Evolutionary conservation across 2,329 filamentous ascomycete species (phyloP).

Genomic region (Penicillium sp.): DNA sequence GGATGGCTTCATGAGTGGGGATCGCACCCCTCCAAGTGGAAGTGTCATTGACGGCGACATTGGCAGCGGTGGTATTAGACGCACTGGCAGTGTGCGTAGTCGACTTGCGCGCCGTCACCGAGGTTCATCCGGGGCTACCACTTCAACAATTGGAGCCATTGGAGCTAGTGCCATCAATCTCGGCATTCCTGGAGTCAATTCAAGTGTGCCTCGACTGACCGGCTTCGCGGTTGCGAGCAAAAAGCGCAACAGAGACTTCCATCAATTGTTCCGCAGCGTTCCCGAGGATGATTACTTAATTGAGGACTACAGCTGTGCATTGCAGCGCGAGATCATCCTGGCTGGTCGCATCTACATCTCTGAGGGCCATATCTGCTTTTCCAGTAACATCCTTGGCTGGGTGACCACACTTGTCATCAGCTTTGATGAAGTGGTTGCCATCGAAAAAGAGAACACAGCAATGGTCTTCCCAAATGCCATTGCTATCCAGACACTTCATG

Average conservation of each 20-base stretch:
- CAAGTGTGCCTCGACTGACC: slow-evolving; percentile 72
- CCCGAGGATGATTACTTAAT: slow-evolving; percentile 98
- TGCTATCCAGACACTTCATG: slow-evolving; percentile 92
- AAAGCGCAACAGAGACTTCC: slow-evolving; percentile 94
- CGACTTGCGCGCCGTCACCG: slow-evolving; percentile 68
- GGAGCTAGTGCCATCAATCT: slow-evolving; percentile 68
- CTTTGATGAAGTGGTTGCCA: slow-evolving; percentile 94
- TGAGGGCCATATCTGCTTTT: slow-evolving; percentile 96
- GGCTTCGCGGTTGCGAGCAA: slow-evolving; percentile 96
- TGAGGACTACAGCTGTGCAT: slow-evolving; percentile 94
- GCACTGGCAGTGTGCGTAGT: slow-evolving; percentile 68
- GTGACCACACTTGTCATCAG: slow-evolving; percentile 96
- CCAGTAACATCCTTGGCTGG: slow-evolving; percentile 98
- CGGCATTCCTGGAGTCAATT: slow-evolving; percentile 60
- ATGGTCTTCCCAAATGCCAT: slow-evolving; percentile 96
- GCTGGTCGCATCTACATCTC: slow-evolving; percentile 95
- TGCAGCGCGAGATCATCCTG: slow-evolving; percentile 92
- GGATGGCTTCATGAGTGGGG: slow-evolving; percentile 45
- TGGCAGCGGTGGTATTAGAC: slow-evolving; percentile 53
- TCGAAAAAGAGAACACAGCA: slow-evolving; percentile 95
- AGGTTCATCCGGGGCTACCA: slow-evolving; percentile 74
- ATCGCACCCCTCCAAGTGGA: slow-evolving; percentile 65
- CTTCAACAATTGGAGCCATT: slow-evolving; percentile 69
- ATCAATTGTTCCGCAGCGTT: slow-evolving; percentile 89
- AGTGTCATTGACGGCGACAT: slow-evolving; percentile 65